phyloP scores from a whole-genome alignment of 345 rosid genomes.

The Acer campestre region DNA sequence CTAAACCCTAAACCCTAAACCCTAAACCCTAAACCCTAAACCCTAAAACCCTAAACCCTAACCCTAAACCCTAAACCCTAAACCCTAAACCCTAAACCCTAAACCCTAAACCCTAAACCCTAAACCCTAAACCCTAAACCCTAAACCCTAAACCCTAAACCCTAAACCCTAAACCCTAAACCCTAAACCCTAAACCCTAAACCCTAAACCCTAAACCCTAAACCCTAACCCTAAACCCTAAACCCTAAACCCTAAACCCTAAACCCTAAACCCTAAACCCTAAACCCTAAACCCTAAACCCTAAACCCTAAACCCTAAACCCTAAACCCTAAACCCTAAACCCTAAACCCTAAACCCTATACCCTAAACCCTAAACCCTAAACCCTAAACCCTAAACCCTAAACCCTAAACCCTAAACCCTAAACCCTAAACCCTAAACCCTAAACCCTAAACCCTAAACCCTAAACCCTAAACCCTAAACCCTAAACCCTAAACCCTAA shows the following conservation, averaged over 20 bases:
- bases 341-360: slow-evolving; percentile 30
- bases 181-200: slow-evolving; percentile 26
- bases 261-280: slow-evolving; percentile 30
- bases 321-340: slow-evolving; percentile 31
- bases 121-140: slow-evolving; percentile 23
- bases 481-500: slow-evolving; percentile 26
- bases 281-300: slow-evolving; percentile 33
- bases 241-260: slow-evolving; percentile 21
- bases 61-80: slow-evolving; percentile 21
- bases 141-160: slow-evolving; percentile 17
- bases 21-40: not conserved
- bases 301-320: slow-evolving; percentile 36
- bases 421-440: slow-evolving; percentile 6
- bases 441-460: slow-evolving; percentile 18
- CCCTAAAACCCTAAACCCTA: not conserved
- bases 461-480: slow-evolving; percentile 30
- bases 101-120: slow-evolving; percentile 17
- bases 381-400: slow-evolving; percentile 29
- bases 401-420: slow-evolving; percentile 27
- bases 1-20: slow-evolving; percentile 1
- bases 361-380: slow-evolving; percentile 28
- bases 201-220: slow-evolving; percentile 27
- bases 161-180: not conserved
- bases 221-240: slow-evolving; percentile 20
- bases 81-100: slow-evolving; percentile 24